These are phyloP conservation scores for Stephanodiscus minutulus DNA, from an alignment of 108 stramenopile genomes.

Conservation along the genomic window DNA sequence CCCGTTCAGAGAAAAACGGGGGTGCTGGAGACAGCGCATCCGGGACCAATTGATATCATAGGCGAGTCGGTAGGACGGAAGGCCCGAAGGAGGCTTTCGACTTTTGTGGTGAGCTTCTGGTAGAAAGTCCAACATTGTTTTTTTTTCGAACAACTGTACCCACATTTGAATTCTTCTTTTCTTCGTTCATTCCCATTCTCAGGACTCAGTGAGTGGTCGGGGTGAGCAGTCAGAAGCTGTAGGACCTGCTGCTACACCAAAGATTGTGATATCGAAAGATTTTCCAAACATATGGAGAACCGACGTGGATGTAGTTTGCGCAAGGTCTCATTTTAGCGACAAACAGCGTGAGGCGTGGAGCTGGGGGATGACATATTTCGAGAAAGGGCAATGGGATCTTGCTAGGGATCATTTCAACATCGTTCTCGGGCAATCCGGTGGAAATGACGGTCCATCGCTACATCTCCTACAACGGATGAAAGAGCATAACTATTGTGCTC, in stretches of 20 bases:
- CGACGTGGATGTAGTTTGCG: constrained; percentile 44
- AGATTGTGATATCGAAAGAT: constrained; percentile 30
- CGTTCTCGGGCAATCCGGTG: constrained; percentile 40
- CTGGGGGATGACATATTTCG: no score
- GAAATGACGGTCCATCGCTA: constrained; percentile 51
- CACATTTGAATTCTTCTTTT: no score
- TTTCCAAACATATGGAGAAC: constrained; percentile 46
- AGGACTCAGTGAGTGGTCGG: constrained; percentile 1
- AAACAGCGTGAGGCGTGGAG: constrained; percentile 32
- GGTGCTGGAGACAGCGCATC: constrained; percentile 1
- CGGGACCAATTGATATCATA: not conserved
- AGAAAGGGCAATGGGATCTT: constrained; percentile 39
- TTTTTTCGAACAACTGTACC: not conserved
- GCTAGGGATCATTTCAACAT: constrained; percentile 34
- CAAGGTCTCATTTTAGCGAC: constrained; percentile 33
- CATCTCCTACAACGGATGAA: constrained; percentile 36
- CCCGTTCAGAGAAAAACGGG: not conserved
- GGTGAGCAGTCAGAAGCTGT: constrained; percentile 35
- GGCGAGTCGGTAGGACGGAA: not conserved
- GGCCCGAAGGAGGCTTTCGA: not conserved
- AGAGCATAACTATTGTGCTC: constrained; percentile 28
- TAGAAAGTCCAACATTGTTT: not conserved
- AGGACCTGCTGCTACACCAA: constrained; percentile 46
- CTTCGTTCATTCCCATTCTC: not conserved
- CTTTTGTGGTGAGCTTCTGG: constrained; percentile 3